Evolutionary conservation across 371 early-diverging fungal species (phyloP), one percentile per base, ranked within the genome.

Genomic region (Haplosporangium sp.): DNA sequence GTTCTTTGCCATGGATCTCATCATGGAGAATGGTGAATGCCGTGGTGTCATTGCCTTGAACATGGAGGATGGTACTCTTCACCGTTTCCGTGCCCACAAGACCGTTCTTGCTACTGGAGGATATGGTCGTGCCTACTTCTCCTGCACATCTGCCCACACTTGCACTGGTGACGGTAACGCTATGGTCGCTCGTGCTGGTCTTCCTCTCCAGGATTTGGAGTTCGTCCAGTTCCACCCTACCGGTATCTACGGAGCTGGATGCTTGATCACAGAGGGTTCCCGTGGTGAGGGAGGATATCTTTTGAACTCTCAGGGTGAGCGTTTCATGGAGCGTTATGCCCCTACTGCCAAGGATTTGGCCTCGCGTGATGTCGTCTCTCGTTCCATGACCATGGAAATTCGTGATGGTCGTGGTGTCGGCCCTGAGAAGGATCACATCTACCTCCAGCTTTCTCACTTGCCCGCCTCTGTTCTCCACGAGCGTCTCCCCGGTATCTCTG

Each of bases 281-380:
- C 94, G 97, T 71, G 99, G 99, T 87, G 96, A 96, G 86, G 98
- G 99, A 84, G 99, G 99, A 85, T 92, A 96, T 71, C 87, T 98
- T 74, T 88, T 98, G 79, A 94, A 94, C 86, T 91, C 93, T 52
- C 90, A 94, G 83, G 99, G 98, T 84, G 94, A 96, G 84, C 96
- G 98, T 84, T 99, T 98, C 90, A 99, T 99, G 99, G 98, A 96
- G 87, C 93, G 98, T 83, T 99, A 99, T 85, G 98, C 98, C 47
- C 99, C 99, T 59, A 97, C 96, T 35, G 99, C 98, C 74, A 96
- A 96, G 91, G 99, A 99, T 88, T 86, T 99, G 71, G 99, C 99
- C 48, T 96, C 96, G 64, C 94, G 98, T 83, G 99, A 99, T 76
- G 98, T 99, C 69, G 99, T 99, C 20, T 97, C 97, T 53, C 95